A percentile compares a stretch with the other conserved stretches of the same genome.
Conservation (phyloP, 129 eudicot species). For the Flaveria brownii region DNA sequence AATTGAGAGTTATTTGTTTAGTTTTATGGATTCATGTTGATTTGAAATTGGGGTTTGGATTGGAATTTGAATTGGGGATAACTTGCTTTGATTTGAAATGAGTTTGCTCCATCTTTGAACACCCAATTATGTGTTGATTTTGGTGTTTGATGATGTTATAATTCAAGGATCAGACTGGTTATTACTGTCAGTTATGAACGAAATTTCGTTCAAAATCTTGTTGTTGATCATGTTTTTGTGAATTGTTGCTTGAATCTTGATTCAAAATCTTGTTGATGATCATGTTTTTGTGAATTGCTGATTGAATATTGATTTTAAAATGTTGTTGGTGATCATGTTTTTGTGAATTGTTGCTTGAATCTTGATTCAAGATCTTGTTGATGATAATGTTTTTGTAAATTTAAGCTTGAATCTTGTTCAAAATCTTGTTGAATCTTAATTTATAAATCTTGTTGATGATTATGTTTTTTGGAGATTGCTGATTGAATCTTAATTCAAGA, state of each 20-base stretch:
- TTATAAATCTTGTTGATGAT: too few species aligned
- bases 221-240: neutral
- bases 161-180: neutral
- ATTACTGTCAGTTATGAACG: neutral
- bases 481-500: neutral
- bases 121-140: neutral
- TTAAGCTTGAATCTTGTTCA: neutral
- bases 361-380: constrained; percentile 10
- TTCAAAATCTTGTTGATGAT: too few species aligned
- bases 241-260: constrained; percentile 16
- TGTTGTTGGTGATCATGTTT: neutral
- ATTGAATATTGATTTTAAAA: neutral
- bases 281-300: neutral
- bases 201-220: neutral
- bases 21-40: too few species aligned
- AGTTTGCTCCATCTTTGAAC: neutral
- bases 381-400: neutral
- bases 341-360: constrained; percentile 8
- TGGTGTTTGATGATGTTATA: neutral
- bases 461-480: neutral
- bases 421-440: too few species aligned
- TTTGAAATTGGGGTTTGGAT: neutral
- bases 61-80: constrained; percentile 11
- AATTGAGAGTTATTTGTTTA: too few species aligned
- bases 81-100: neutral